Percentiles rank a stretch among this genome's conserved stretches.
These are phyloP conservation scores for Suhomyces emberorum DNA, from an alignment of 805 yeast species.

Conservation along the genomic window DNA sequence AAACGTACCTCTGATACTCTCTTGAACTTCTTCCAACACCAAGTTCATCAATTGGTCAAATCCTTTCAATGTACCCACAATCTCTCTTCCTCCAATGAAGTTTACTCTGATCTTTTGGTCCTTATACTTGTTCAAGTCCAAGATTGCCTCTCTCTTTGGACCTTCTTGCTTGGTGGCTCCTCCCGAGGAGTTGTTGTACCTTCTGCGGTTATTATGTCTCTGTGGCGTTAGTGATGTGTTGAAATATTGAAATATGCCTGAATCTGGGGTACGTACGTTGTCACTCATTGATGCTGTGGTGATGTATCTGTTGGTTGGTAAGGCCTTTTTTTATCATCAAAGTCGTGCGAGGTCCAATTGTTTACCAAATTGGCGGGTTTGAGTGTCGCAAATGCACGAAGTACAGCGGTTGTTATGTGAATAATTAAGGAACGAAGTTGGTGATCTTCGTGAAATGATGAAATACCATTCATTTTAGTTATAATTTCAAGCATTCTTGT, in stretches of 20 bases:
- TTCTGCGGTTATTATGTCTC: constrained; percentile 15
- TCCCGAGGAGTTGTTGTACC: constrained; percentile 11
- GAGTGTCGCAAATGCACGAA: no score
- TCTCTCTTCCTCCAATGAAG: constrained; percentile 81
- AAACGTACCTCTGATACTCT: constrained; percentile 55
- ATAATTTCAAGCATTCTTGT: no score
- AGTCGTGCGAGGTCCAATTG: not conserved
- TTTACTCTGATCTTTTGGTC: constrained; percentile 73
- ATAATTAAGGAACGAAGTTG: no score
- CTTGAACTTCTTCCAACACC: constrained; percentile 69
- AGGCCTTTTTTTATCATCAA: not conserved
- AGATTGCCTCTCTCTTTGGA: constrained; percentile 88
- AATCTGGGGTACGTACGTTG: constrained; percentile 2
- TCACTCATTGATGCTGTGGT: constrained; percentile 6
- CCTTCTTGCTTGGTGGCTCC: constrained; percentile 45
- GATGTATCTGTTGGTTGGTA: not conserved
- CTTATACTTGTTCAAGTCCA: constrained; percentile 72
- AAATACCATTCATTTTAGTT: no score
- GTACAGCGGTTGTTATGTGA: no score
- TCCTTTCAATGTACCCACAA: constrained; percentile 80
- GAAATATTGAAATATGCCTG: constrained; percentile 2
- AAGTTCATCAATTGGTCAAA: constrained; percentile 78
- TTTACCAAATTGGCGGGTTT: no score
- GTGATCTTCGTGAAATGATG: no score
- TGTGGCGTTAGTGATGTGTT: constrained; percentile 3